Percentiles rank a stretch among this genome's conserved stretches.
phyloP scores from a whole-genome alignment of 2,329 filamentous ascomycete genomes.

The Massarina eburnea region DNA sequence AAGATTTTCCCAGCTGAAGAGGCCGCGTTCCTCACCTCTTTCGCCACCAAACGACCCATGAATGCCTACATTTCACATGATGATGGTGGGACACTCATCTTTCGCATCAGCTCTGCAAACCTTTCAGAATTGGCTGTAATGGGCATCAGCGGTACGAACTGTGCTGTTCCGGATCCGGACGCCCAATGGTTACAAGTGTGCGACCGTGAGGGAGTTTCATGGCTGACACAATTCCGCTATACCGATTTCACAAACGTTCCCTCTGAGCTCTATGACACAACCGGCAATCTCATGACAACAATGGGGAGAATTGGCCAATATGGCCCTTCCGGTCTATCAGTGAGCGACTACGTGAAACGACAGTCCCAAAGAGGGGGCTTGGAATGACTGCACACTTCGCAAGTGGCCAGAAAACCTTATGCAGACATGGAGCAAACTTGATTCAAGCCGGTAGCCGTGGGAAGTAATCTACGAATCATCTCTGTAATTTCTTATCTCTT shows the following conservation, averaged over 20 bases:
- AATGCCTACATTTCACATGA: constrained; percentile 9
- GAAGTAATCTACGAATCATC: too few relatives aligned
- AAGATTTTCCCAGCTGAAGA: constrained; percentile 11
- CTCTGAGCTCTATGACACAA: not conserved
- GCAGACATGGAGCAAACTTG: too few relatives aligned
- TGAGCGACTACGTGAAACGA: not conserved
- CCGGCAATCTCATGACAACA: not conserved
- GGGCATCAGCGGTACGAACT: constrained; percentile 5
- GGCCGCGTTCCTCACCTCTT: constrained; percentile 9
- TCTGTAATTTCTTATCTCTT: too few relatives aligned
- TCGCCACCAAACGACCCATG: constrained; percentile 1
- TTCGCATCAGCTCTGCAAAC: constrained; percentile 12
- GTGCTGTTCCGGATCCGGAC: not conserved
- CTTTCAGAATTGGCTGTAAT: constrained; percentile 3
- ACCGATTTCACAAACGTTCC: not conserved
- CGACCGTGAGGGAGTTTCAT: constrained; percentile 12
- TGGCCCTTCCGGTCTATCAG: not conserved
- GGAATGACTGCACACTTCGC: too few relatives aligned
- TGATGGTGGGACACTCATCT: constrained; percentile 9
- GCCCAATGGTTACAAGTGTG: constrained; percentile 14
- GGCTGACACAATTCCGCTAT: constrained; percentile 9
- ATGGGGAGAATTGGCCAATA: not conserved
- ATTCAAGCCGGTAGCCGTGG: too few relatives aligned
- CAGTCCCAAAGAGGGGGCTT: not conserved
- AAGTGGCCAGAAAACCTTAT: too few relatives aligned